These are phyloP conservation scores for Raphanus sativus DNA, from an alignment of 345 rosid species.

Conservation along the genomic window DNA sequence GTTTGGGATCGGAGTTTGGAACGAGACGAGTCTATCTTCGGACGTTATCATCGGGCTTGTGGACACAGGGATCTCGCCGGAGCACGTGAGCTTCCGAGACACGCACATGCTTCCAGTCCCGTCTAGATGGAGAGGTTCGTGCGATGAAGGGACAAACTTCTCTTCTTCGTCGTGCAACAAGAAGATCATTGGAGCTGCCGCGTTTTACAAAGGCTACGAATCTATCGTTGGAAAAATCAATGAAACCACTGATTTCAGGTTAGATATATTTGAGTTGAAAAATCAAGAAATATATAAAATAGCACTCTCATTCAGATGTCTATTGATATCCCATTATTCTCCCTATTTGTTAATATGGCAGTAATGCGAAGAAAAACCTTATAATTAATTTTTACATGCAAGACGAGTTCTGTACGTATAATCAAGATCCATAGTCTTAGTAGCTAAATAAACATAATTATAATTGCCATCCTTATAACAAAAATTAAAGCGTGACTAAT, in stretches of 20 bases:
- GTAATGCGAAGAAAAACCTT: too few species aligned
- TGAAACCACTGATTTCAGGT: conserved; percentile 53
- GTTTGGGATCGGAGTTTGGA: conserved; percentile 58
- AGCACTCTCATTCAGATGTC: neutral
- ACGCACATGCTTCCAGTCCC: conserved; percentile 57
- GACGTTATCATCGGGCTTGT: conserved; percentile 69
- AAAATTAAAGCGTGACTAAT: neutral
- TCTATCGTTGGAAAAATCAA: conserved; percentile 47
- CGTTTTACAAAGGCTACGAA: conserved; percentile 64
- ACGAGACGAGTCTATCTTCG: conserved; percentile 38
- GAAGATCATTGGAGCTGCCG: conserved; percentile 75
- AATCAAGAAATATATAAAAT: neutral
- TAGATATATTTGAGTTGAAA: neutral
- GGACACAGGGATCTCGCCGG: conserved; percentile 83
- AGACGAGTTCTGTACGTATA: too few species aligned
- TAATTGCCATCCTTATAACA: neutral
- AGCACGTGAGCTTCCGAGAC: conserved; percentile 69
- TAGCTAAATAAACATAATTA: neutral
- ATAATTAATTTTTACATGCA: too few species aligned
- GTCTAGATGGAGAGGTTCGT: conserved; percentile 67
- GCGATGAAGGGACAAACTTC: conserved; percentile 66
- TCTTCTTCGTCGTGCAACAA: conserved; percentile 58
- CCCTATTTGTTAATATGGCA: neutral
- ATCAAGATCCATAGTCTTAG: too few species aligned
- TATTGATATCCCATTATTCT: neutral